Evolutionary conservation across 2,329 filamentous ascomycete species (phyloP).

Genomic region (Daldinia sp.): DNA sequence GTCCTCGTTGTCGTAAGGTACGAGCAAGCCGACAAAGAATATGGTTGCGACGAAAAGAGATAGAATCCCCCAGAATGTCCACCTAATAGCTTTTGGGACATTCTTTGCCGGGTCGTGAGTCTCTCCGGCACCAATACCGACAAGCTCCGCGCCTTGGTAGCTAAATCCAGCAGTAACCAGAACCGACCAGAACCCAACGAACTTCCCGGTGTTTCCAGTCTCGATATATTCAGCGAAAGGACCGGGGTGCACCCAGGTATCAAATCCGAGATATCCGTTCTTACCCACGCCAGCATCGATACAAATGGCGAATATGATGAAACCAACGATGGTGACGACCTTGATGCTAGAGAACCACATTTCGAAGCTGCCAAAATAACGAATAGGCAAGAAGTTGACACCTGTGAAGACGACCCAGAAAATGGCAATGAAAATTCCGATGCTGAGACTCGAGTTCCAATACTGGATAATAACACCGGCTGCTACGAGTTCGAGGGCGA

Average conservation of each 20-base stretch:
- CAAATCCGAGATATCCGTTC: constrained; percentile 79
- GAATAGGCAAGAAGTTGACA: constrained; percentile 78
- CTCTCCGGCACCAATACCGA: constrained; percentile 83
- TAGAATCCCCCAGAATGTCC: constrained; percentile 81
- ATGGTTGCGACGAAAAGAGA: constrained; percentile 73
- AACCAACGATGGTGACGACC: constrained; percentile 78
- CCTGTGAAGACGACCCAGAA: constrained; percentile 79
- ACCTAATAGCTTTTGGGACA: constrained; percentile 78
- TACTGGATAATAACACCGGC: constrained; percentile 82
- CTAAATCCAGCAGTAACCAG: constrained; percentile 77
- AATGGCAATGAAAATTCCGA: constrained; percentile 78
- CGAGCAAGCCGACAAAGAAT: constrained; percentile 78
- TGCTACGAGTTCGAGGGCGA: constrained; percentile 78
- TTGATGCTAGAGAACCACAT: constrained; percentile 85
- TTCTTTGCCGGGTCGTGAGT: constrained; percentile 77
- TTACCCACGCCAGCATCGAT: constrained; percentile 78
- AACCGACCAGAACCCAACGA: constrained; percentile 77
- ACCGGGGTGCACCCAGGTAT: constrained; percentile 76
- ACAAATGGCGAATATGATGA: constrained; percentile 81
- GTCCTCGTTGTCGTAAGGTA: constrained; percentile 70
- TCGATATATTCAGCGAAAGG: constrained; percentile 74
- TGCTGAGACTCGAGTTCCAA: constrained; percentile 72
- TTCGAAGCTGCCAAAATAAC: constrained; percentile 80
- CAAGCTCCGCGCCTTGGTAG: constrained; percentile 80
- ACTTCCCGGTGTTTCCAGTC: constrained; percentile 66